Percentiles rank a stretch among this genome's conserved stretches.
phyloP scores from a whole-genome alignment of 208 protist species.

The Endotrypanum monterogeii region DNA sequence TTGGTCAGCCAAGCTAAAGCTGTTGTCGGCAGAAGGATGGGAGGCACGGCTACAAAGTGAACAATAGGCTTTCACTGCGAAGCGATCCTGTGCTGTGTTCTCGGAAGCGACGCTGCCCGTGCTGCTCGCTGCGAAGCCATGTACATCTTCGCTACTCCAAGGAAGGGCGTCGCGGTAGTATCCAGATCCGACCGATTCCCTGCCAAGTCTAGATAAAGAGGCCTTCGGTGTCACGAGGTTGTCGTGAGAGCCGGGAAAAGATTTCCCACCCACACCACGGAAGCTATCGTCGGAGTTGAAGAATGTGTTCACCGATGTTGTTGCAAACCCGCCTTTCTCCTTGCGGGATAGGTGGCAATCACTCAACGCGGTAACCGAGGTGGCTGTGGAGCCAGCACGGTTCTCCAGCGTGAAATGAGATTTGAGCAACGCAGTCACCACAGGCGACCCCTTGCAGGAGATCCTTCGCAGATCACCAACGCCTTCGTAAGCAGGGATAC shows the following conservation, averaged over 20 bases:
- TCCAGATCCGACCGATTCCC: conserved; percentile 1
- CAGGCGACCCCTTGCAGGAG: not conserved
- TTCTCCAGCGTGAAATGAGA: not conserved
- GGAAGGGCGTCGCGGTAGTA: conserved; percentile 1
- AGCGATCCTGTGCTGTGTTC: not conserved
- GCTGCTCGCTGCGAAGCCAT: not conserved
- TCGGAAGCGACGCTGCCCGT: not conserved
- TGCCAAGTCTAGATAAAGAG: not conserved
- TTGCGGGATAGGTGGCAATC: conserved; percentile 38
- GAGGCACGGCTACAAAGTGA: not conserved
- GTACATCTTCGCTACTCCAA: not conserved
- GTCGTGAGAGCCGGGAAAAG: not conserved
- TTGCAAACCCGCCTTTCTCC: conserved; percentile 21
- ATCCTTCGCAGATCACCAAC: too few relatives aligned
- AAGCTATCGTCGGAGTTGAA: conserved; percentile 4
- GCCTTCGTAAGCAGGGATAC: not conserved
- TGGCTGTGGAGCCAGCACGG: conserved; percentile 7
- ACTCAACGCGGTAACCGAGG: conserved; percentile 22
- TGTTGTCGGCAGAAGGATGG: not conserved
- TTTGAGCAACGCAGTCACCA: not conserved
- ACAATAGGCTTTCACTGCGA: not conserved
- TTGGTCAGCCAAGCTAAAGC: not conserved
- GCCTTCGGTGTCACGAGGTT: not conserved
- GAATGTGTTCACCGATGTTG: conserved; percentile 3
- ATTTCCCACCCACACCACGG: not conserved